Conservation (phyloP, 2,329 filamentous ascomycete species). For the Epichloe glyceriae region DNA sequence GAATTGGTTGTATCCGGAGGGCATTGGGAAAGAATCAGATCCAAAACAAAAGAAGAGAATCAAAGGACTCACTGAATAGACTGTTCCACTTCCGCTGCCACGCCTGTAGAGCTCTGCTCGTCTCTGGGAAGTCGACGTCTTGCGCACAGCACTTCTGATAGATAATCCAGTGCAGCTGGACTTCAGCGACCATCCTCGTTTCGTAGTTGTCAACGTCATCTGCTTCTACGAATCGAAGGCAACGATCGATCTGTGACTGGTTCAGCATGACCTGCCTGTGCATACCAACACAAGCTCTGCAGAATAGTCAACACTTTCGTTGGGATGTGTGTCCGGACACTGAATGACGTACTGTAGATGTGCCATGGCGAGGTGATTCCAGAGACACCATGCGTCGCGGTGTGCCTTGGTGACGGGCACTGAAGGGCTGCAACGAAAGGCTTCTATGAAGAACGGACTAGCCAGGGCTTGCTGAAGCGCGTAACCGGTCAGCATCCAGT, state of each 20-base stretch:
- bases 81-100: conserved; percentile 13
- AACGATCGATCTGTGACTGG: conserved; percentile 11
- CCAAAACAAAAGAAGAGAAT: too few species aligned
- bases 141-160: conserved; percentile 10
- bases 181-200: conserved; percentile 15
- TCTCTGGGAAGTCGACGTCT: conserved; percentile 6
- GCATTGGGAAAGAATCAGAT: too few species aligned
- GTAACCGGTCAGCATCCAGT: conserved; percentile 16
- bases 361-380: conserved; percentile 16
- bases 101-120: conserved; percentile 5
- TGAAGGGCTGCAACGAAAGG: neutral
- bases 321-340: too few species aligned
- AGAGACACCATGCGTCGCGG: conserved; percentile 13
- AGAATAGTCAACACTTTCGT: neutral
- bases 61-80: conserved; percentile 7
- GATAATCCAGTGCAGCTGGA: conserved; percentile 17
- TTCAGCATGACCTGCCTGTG: conserved; percentile 11
- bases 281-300: conserved; percentile 16
- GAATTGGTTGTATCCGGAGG: neutral
- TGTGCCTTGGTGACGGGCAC: neutral
- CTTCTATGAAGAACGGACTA: conserved; percentile 10
- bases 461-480: conserved; percentile 14
- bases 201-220: conserved; percentile 13
- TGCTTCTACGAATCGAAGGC: conserved; percentile 6
- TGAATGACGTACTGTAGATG: conserved; percentile 14